Conservation (phyloP, 257 asterid species). For the Paraleonurus japonicus region DNA sequence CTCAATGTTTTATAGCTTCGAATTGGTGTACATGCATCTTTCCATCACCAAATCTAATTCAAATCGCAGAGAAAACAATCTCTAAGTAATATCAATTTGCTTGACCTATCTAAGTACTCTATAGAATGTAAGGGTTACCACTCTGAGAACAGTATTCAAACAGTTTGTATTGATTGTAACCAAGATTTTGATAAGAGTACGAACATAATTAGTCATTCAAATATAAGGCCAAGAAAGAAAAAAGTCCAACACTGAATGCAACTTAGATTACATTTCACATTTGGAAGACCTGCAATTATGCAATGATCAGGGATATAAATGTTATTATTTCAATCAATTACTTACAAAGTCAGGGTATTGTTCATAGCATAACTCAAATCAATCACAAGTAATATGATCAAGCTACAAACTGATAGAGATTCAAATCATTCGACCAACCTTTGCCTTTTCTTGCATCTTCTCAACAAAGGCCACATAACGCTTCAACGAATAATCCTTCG, state of each 20-base stretch:
- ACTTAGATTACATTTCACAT: neutral
- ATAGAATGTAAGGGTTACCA: neutral
- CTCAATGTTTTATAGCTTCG: neutral
- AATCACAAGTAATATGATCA: neutral
- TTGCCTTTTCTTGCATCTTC: conserved; percentile 65
- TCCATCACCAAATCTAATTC: conserved; percentile 1
- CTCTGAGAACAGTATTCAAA: neutral
- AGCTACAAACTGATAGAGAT: neutral
- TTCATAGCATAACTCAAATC: neutral
- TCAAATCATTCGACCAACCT: conserved; percentile 42
- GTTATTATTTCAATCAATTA: neutral
- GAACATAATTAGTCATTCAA: neutral
- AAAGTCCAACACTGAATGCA: neutral
- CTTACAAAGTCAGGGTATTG: neutral
- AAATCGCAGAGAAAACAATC: neutral
- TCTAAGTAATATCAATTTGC: neutral
- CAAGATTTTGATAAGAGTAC: neutral
- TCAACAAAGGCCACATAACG: conserved; percentile 58
- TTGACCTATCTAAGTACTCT: neutral
- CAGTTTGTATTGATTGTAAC: neutral
- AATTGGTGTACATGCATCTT: neutral
- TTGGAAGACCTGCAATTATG: neutral
- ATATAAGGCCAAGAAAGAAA: neutral
- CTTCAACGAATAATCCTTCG: conserved; percentile 80
- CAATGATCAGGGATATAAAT: neutral